These are phyloP conservation scores for Hygrophoropsis aurantiaca DNA, from an alignment of 768 basidiomycete genomes.

Conservation along the genomic window DNA sequence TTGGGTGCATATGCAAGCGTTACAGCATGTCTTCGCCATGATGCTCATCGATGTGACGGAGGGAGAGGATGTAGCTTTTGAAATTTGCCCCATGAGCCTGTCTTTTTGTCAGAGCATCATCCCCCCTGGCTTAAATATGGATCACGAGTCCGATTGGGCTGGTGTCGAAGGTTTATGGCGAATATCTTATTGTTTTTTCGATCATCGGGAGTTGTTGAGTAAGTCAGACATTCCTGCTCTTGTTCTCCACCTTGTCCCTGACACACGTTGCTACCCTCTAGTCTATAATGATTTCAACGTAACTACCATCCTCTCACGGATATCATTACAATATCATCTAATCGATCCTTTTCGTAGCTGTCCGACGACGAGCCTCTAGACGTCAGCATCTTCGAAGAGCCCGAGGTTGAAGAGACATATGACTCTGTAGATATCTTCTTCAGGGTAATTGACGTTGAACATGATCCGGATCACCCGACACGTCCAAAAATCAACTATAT, in stretches of 20 bases:
- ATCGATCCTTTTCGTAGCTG: conserved; percentile 15
- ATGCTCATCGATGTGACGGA: conserved; percentile 11
- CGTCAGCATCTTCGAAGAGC: conserved; percentile 47
- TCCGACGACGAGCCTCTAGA: conserved; percentile 36
- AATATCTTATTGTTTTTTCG: conserved; percentile 66
- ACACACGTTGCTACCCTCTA: conserved; percentile 20
- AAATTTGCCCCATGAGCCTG: conserved; percentile 40
- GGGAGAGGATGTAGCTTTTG: conserved; percentile 23
- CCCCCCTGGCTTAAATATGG: conserved; percentile 35
- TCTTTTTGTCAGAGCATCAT: conserved; percentile 54
- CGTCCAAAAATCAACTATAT: conserved; percentile 54
- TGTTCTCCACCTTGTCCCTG: neutral
- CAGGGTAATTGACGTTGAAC: conserved; percentile 37
- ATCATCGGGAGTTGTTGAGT: conserved; percentile 68
- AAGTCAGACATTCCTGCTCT: conserved; percentile 22
- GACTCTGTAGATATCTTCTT: conserved; percentile 49
- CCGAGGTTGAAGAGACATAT: conserved; percentile 52
- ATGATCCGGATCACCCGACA: conserved; percentile 47
- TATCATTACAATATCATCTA: neutral
- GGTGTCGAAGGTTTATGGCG: conserved; percentile 58
- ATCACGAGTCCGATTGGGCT: conserved; percentile 29
- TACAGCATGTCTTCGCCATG: conserved; percentile 58
- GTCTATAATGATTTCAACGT: conserved; percentile 49
- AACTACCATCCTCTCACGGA: conserved; percentile 2
- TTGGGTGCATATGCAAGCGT: conserved; percentile 57